Conservation (phyloP, 2,329 filamentous ascomycete genomes). For the Teratosphaeria zuluensis region DNA sequence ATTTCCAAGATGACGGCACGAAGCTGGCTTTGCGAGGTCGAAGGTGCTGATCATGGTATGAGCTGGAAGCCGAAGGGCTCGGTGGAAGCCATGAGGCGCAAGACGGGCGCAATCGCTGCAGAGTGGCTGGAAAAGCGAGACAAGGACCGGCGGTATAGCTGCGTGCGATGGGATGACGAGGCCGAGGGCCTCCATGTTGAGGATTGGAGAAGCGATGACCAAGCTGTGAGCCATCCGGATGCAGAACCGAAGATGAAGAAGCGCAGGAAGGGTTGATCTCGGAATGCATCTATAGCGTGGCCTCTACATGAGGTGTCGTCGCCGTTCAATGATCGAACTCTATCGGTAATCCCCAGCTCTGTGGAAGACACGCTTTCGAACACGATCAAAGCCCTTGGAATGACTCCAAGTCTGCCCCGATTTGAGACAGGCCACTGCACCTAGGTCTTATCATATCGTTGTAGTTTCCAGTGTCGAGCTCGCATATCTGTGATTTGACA, state of each 20-base stretch:
- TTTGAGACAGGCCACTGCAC: no score
- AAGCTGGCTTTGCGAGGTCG: conserved; percentile 28
- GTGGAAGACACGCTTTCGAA: background rate
- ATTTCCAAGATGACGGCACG: conserved; percentile 29
- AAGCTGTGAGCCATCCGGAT: background rate
- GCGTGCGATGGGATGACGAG: background rate
- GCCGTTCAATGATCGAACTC: background rate
- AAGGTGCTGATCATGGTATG: conserved; percentile 34
- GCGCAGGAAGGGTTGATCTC: background rate
- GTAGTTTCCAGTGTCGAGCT: no score
- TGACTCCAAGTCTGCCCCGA: no score
- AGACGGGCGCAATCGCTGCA: conserved; percentile 26
- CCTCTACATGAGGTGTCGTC: background rate
- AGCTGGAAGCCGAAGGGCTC: conserved; percentile 27
- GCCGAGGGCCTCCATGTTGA: background rate
- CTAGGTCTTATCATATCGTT: no score
- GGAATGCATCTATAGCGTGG: background rate
- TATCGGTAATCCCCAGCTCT: background rate
- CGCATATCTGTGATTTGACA: no score
- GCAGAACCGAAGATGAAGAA: background rate
- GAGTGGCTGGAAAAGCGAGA: conserved; percentile 23
- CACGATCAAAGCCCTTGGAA: no score
- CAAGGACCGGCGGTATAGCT: background rate
- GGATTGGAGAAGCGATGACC: background rate
- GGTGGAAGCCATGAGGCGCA: conserved; percentile 22